Evolutionary conservation across 345 rosid species (phyloP).

Genomic region (Gossypium longicalyx): DNA sequence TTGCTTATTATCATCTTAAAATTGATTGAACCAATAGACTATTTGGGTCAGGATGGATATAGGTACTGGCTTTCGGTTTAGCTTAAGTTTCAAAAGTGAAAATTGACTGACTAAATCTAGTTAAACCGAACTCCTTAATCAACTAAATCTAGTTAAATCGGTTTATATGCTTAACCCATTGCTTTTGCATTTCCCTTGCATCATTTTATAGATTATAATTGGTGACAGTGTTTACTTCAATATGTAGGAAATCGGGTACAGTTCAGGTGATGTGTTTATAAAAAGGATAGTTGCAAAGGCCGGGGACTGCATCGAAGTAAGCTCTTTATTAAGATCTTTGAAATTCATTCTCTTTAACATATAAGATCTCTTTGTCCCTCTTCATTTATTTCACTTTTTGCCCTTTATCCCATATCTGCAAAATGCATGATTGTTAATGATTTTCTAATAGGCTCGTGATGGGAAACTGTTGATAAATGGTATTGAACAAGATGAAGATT

Average conservation of each 20-base stretch:
- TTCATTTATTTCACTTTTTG: neutral
- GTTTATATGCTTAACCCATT: too few relatives aligned
- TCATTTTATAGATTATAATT: neutral
- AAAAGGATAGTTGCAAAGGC: conserved; percentile 91
- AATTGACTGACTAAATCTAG: too few relatives aligned
- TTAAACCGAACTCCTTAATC: too few relatives aligned
- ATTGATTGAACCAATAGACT: too few relatives aligned
- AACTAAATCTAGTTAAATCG: too few relatives aligned
- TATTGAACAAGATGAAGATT: conserved; percentile 55
- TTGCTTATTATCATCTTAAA: too few relatives aligned
- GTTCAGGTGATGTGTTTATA: conserved; percentile 65
- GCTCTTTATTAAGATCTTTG: conserved; percentile 14
- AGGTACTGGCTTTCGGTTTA: too few relatives aligned
- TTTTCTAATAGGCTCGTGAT: conserved; percentile 49
- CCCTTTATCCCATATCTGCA: neutral
- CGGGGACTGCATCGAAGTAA: conserved; percentile 84
- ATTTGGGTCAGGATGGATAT: too few relatives aligned
- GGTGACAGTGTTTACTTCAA: conserved; percentile 12
- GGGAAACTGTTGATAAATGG: conserved; percentile 76
- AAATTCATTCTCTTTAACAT: neutral
- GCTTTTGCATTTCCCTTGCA: neutral
- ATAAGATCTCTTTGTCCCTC: conserved; percentile 15
- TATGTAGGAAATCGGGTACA: conserved; percentile 61
- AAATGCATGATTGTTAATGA: conserved; percentile 17
- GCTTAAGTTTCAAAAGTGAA: too few relatives aligned